Percentiles rank a stretch among this genome's conserved stretches.
Conservation (phyloP, 768 basidiomycete species). For the Kwoniella sp. region DNA sequence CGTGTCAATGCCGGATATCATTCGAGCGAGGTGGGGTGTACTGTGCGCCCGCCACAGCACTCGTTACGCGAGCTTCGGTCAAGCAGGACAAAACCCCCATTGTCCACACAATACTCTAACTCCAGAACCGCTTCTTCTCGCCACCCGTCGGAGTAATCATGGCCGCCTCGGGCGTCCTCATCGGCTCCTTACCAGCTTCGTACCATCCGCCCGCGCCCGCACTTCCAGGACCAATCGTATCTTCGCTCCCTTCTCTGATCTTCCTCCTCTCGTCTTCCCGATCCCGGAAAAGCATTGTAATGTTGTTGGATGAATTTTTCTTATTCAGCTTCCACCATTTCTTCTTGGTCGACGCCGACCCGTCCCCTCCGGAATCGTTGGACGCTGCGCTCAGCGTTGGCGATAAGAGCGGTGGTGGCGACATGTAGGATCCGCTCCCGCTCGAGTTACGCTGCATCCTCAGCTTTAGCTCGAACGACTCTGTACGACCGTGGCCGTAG, state of each 20-base stretch:
- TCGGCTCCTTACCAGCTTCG: slow-evolving; percentile 1
- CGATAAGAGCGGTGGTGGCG: slow-evolving; percentile 9
- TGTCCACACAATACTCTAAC: slow-evolving; percentile 1
- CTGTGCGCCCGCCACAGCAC: too few species aligned
- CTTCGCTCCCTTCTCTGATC: slow-evolving; percentile 32
- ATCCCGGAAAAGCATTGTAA: background rate
- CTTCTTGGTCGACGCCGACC: slow-evolving; percentile 37
- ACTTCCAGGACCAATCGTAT: slow-evolving; percentile 19
- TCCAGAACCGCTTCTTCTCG: slow-evolving; percentile 16
- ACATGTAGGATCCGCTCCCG: slow-evolving; percentile 1
- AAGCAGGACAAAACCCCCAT: too few species aligned
- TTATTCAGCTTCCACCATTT: slow-evolving; percentile 42
- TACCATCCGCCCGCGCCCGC: slow-evolving; percentile 1
- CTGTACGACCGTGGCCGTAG: slow-evolving; percentile 19
- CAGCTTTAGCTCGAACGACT: slow-evolving; percentile 38
- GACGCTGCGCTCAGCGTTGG: slow-evolving; percentile 9
- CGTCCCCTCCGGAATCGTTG: slow-evolving; percentile 8
- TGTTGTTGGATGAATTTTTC: slow-evolving; percentile 11
- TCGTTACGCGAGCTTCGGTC: too few species aligned
- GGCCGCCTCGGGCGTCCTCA: slow-evolving; percentile 15
- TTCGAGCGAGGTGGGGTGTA: too few species aligned
- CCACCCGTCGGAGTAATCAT: background rate
- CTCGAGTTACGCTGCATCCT: slow-evolving; percentile 18
- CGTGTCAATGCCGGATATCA: too few species aligned
- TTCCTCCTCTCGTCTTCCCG: slow-evolving; percentile 14